Evolutionary conservation across 495 filamentous ascomycete genomes (phyloP), one percentile per base, ranked within the genome.

Genomic region (Daldinia childiae): DNA sequence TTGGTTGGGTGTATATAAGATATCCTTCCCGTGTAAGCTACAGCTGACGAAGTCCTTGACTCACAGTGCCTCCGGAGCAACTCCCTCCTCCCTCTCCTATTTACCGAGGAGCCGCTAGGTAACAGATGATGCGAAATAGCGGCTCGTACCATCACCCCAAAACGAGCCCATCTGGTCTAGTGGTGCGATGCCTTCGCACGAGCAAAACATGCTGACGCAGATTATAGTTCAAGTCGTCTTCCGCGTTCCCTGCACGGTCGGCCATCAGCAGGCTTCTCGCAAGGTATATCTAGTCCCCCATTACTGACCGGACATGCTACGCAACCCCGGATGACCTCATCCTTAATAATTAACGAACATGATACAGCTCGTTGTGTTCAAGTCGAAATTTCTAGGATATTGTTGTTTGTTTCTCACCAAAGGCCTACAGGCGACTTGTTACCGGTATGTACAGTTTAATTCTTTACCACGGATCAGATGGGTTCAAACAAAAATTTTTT

Each of bases 81-180:
- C 21, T 29, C 15, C 17, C 5, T 27, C 29, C 14, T 19, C 30
- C 6, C n/a, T 17, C 32, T 15, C 55, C 19, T 24, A 19, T 38
- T 7, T 38, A 5, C 32, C 30, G 29, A 21, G 15, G 2, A 21
- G n/a, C 29, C 7, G 17, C 17, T 24, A 36, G 5, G 17, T 1
- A 32, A 58, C 32, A 14, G n/a, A 58, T 58, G 11, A 58, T 21
- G 6, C 6, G 5, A 26, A 41, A 29, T 26, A 59, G 27, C 38
- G 0, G 36, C 5, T 29, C 12, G 9, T 52, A 1, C 17, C 2
- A 43, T 54, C 30, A 32, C 32, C 17, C 34, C 12, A 4, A 36
- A 36, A 4, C 45, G 38, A 64, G 12, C 52, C 41, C 54, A 50
- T 65, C 54, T 58, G 54, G 62, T 19, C 52, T 26, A 65, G 62